Percentiles rank a stretch among this genome's conserved stretches.
These are phyloP conservation scores for Glycine latifolia DNA, from an alignment of 306 rosid species.

Conservation along the genomic window DNA sequence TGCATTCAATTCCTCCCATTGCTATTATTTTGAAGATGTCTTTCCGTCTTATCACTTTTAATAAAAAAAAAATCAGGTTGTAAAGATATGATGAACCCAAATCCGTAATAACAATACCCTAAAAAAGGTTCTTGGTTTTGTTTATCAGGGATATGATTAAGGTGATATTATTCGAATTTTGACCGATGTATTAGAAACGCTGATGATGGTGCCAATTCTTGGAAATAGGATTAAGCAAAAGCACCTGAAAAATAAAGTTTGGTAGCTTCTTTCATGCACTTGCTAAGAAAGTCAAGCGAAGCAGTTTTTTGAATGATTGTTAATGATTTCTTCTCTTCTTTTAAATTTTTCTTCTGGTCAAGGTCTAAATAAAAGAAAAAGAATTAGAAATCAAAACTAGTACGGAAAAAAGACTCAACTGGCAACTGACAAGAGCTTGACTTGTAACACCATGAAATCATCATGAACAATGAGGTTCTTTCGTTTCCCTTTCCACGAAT, in stretches of 20 bases:
- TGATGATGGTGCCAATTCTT: constrained; percentile 21
- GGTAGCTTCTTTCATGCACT: constrained; percentile 40
- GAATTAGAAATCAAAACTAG: constrained; percentile 20
- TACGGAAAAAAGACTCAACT: constrained; percentile 33
- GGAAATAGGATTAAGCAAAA: constrained; percentile 19
- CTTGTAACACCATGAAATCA: constrained; percentile 43
- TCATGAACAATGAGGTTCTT: constrained; percentile 38
- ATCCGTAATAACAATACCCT: neutral
- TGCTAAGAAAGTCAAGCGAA: constrained; percentile 33
- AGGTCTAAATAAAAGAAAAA: neutral
- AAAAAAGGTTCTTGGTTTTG: neutral
- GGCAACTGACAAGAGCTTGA: constrained; percentile 43
- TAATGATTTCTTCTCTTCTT: constrained; percentile 35
- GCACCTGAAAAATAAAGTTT: constrained; percentile 31
- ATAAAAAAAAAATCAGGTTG: neutral
- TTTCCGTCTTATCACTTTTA: too few species aligned
- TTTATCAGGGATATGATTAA: constrained; percentile 12
- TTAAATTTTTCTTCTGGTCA: constrained; percentile 20
- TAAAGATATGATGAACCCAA: neutral
- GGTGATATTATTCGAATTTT: constrained; percentile 31
- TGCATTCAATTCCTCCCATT: too few species aligned
- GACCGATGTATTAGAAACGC: constrained; percentile 10
- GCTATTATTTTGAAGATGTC: too few species aligned
- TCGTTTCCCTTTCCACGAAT: constrained; percentile 29
- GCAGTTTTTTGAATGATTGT: constrained; percentile 40